Conservation (phyloP, 495 filamentous ascomycete species). For the Penicillium subrubescens region DNA sequence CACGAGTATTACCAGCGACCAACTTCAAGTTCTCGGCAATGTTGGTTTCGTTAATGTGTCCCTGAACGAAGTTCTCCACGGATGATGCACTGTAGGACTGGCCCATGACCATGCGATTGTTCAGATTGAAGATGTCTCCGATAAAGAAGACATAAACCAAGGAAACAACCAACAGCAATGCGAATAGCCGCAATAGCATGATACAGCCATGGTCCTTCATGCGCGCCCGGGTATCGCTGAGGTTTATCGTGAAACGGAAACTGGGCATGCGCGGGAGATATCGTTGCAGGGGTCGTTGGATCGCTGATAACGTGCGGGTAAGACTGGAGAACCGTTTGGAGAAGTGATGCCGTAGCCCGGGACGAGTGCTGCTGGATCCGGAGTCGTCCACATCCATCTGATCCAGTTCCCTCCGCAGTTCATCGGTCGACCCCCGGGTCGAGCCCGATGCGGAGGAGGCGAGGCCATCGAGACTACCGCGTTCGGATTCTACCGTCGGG, state of each 20-base stretch:
- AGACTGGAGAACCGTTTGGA: constrained; percentile 59
- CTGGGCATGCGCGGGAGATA: constrained; percentile 50
- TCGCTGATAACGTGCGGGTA: constrained; percentile 55
- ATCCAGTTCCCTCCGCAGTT: constrained; percentile 76
- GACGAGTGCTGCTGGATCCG: constrained; percentile 36
- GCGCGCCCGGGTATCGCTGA: constrained; percentile 30
- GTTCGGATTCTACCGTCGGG: constrained; percentile 73
- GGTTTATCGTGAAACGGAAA: constrained; percentile 40
- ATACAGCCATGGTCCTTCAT: constrained; percentile 53
- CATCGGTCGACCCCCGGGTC: constrained; percentile 54
- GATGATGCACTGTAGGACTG: constrained; percentile 57
- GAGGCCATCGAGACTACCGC: constrained; percentile 62
- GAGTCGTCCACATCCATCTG: constrained; percentile 89
- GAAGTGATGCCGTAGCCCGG: constrained; percentile 47
- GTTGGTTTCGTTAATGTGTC: constrained; percentile 62
- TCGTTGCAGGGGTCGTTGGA: constrained; percentile 56
- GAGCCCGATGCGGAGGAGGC: constrained; percentile 46
- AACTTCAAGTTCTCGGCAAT: constrained; percentile 73
- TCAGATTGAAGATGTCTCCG: constrained; percentile 70
- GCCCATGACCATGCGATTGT: constrained; percentile 43
- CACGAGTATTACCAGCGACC: constrained; percentile 77
- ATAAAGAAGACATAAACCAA: constrained; percentile 84
- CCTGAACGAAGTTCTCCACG: constrained; percentile 70
- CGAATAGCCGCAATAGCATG: constrained; percentile 69
- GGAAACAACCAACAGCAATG: constrained; percentile 69